Evolutionary conservation across 2,329 filamentous ascomycete species (phyloP).

Genomic region (Alternaria longipes): DNA sequence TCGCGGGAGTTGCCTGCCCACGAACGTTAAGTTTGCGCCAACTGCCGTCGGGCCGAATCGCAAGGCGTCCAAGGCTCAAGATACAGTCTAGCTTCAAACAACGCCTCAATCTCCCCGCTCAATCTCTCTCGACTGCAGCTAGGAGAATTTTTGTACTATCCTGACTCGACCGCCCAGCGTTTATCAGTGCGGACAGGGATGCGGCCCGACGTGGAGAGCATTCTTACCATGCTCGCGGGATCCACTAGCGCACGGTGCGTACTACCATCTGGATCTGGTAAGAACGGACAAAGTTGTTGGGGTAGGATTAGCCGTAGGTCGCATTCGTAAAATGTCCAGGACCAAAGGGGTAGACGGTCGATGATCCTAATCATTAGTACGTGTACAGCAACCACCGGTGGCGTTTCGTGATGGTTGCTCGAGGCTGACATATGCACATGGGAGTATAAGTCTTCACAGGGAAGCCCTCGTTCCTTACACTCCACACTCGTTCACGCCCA

Average conservation of each 20-base stretch:
- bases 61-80: not conserved
- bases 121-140: constrained; percentile 1
- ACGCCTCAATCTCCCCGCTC: constrained; percentile 1
- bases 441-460: constrained; percentile 13
- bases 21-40: not conserved
- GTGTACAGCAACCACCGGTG: not conserved
- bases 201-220: not conserved
- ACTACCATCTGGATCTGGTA: not conserved
- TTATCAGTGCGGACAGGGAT: not conserved
- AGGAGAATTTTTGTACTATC: not conserved
- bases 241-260: constrained; percentile 2
- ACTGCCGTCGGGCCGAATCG: not conserved
- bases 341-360: constrained; percentile 3
- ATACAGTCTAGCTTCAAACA: constrained; percentile 7
- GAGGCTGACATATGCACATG: not conserved
- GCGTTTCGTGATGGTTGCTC: not conserved
- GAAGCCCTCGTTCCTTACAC: not conserved
- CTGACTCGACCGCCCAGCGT: constrained; percentile 3
- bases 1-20: not conserved
- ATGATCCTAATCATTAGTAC: constrained; percentile 15
- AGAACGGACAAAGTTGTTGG: not conserved
- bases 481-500: constrained; percentile 3
- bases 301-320: not conserved
- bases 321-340: not conserved
- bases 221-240: not conserved